phyloP scores from a whole-genome alignment of 1,284 basidiomycete genomes.

The Ganoderma lucidum region DNA sequence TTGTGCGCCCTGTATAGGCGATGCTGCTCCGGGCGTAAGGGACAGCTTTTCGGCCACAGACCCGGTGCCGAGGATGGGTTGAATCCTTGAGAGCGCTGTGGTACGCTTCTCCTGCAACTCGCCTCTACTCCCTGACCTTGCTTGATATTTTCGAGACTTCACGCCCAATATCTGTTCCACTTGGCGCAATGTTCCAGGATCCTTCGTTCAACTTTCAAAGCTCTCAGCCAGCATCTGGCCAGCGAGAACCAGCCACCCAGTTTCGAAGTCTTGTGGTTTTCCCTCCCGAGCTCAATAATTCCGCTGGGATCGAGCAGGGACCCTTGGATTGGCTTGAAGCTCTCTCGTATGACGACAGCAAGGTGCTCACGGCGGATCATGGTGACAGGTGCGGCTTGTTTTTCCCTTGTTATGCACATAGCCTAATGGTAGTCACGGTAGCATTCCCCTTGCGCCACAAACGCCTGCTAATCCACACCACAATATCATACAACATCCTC shows the following conservation, averaged over 20 bases:
- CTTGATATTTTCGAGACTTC: not conserved
- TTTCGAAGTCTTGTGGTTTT: not conserved
- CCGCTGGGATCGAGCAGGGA: not conserved
- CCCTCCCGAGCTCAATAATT: not conserved
- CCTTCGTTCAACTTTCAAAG: not conserved
- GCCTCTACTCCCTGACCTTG: not conserved
- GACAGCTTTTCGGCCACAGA: not conserved
- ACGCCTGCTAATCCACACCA: not conserved
- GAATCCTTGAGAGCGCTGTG: not conserved
- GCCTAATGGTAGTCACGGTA: not conserved
- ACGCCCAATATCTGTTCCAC: not conserved
- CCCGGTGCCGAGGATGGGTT: not conserved
- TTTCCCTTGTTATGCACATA: not conserved
- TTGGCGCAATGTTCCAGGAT: not conserved
- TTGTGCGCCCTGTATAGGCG: not conserved
- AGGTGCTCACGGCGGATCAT: not conserved
- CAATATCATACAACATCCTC: not conserved
- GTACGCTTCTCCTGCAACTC: not conserved
- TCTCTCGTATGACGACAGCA: not conserved
- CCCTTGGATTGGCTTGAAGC: not conserved
- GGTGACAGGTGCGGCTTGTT: not conserved
- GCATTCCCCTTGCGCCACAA: not conserved
- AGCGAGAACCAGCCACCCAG: not conserved
- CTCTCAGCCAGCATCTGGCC: not conserved
- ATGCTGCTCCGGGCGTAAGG: not conserved